These are phyloP conservation scores for Filobasidium floriforme DNA, from an alignment of 768 basidiomycete species.

Conservation along the genomic window DNA sequence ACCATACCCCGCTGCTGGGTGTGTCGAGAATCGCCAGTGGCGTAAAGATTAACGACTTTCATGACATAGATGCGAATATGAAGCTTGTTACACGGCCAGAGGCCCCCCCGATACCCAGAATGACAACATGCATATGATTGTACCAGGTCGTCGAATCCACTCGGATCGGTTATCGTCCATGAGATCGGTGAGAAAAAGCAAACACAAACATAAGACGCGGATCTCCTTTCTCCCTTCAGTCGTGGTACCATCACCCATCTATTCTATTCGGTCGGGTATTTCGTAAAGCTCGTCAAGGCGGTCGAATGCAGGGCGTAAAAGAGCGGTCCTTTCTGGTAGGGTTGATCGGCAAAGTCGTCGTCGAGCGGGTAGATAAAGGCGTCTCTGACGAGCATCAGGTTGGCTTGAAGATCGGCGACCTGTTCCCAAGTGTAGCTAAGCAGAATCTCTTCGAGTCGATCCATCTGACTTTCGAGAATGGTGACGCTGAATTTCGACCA, in stretches of 20 bases:
- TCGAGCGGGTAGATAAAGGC: constrained; percentile 35
- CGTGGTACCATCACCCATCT: too few relatives aligned
- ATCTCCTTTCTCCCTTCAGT: too few relatives aligned
- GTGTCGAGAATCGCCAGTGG: constrained; percentile 13
- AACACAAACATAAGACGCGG: too few relatives aligned
- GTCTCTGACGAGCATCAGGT: constrained; percentile 38
- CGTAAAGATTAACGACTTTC: too few relatives aligned
- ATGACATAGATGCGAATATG: too few relatives aligned
- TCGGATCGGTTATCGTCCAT: too few relatives aligned
- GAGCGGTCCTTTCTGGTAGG: constrained; percentile 31
- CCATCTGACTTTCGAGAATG: constrained; percentile 30
- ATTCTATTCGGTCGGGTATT: constrained; percentile 19
- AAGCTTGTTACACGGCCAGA: too few relatives aligned
- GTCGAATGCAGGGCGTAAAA: constrained; percentile 36
- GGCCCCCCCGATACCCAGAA: too few relatives aligned
- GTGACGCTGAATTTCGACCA: constrained; percentile 36
- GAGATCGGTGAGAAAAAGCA: too few relatives aligned
- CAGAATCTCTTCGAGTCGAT: constrained; percentile 35
- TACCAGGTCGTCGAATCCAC: too few relatives aligned
- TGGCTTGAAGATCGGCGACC: constrained; percentile 30
- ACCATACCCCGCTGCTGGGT: constrained; percentile 24
- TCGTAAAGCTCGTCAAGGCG: constrained; percentile 30
- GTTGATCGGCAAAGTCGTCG: constrained; percentile 23
- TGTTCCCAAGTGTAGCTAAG: constrained; percentile 22
- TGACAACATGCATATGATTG: too few relatives aligned